Conservation (phyloP, 345 rosid species). For the Syzygium aqueum region DNA sequence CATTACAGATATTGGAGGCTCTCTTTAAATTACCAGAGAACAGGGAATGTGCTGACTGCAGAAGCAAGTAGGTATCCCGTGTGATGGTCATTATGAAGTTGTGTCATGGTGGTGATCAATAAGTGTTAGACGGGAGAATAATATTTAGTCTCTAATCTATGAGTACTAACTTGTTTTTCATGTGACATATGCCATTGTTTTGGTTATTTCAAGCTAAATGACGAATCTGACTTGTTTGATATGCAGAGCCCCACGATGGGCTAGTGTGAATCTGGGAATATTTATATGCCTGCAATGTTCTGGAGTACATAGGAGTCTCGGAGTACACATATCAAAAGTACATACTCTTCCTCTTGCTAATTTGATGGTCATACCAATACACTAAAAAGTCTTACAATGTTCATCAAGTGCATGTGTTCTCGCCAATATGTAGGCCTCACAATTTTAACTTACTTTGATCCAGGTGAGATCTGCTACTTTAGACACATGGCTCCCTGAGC, state of each 20-base stretch:
- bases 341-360: background rate
- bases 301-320: conserved; percentile 87
- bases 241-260: conserved; percentile 89
- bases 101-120: background rate
- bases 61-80: conserved; percentile 57
- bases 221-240: conserved; percentile 8
- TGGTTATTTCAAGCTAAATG: background rate
- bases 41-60: conserved; percentile 97
- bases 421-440: background rate
- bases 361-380: background rate
- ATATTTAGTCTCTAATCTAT: background rate
- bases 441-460: background rate
- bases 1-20: conserved; percentile 68
- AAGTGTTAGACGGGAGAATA: background rate
- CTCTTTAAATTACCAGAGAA: conserved; percentile 81
- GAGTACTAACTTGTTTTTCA: background rate
- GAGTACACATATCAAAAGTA: conserved; percentile 97
- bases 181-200: background rate
- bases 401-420: background rate
- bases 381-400: no score
- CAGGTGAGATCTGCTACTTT: conserved; percentile 91
- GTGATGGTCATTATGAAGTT: background rate
- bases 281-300: conserved; percentile 98
- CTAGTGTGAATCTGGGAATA: conserved; percentile 94
- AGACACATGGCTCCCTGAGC: conserved; percentile 99